Percentiles rank a stretch among this genome's conserved stretches.
phyloP scores from a whole-genome alignment of 176 grass and related monocot genomes.

The Aegilops sharonensis region DNA sequence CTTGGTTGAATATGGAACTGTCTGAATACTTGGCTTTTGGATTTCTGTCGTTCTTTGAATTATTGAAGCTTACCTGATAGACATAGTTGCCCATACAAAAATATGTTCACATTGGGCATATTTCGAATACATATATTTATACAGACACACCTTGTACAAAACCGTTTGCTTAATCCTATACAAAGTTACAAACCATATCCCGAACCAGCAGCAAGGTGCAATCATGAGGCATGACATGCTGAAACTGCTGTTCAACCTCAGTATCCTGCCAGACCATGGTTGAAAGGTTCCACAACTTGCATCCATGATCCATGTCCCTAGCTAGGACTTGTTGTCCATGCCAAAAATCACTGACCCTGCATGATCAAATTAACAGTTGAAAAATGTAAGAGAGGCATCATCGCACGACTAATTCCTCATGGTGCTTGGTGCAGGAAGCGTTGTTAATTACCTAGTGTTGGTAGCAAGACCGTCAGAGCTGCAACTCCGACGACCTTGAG shows the following conservation, averaged over 20 bases:
- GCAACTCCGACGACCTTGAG: conserved; percentile 58
- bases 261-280: neutral
- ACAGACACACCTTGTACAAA: neutral
- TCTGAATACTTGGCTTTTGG: neutral
- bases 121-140: neutral
- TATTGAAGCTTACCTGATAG: neutral
- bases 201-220: neutral
- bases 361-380: neutral
- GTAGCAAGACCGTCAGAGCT: conserved; percentile 53
- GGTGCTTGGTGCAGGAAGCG: neutral
- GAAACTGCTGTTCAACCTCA: neutral
- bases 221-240: neutral
- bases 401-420: neutral
- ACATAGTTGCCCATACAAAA: neutral
- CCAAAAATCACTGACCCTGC: conserved; percentile 36
- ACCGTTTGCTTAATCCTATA: neutral
- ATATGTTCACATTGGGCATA: neutral
- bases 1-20: too few species aligned
- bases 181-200: neutral
- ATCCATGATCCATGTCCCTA: neutral
- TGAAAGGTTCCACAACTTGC: conserved; percentile 11
- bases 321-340: conserved; percentile 8
- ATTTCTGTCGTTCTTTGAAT: neutral
- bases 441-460: conserved; percentile 61
- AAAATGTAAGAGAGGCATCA: neutral